A percentile compares a stretch with the other conserved stretches of the same genome.
phyloP scores from a whole-genome alignment of 371 early-diverging fungal genomes.

The Syncephalastrum racemosum region DNA sequence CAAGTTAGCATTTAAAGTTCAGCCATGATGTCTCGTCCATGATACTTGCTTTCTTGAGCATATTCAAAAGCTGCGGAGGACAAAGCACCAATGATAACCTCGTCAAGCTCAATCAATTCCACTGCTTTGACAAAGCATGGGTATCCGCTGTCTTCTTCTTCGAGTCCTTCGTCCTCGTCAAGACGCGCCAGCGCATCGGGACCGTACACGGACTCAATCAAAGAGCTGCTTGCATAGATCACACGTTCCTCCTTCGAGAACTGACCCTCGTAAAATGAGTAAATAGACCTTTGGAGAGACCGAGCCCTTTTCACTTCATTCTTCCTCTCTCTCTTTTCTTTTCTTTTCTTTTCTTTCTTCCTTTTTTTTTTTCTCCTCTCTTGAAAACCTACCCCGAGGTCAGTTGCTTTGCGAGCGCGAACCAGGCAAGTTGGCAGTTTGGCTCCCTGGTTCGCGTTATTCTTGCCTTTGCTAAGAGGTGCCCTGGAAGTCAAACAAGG shows the following conservation, averaged over 20 bases:
- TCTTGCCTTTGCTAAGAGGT: slow-evolving; percentile 6
- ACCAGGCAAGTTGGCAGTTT: slow-evolving; percentile 14
- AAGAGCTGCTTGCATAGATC: slow-evolving; percentile 22
- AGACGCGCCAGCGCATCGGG: slow-evolving; percentile 30
- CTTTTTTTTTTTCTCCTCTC: background rate
- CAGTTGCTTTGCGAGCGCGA: slow-evolving; percentile 11
- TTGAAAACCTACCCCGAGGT: background rate
- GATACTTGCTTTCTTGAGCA: slow-evolving; percentile 50
- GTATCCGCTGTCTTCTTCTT: slow-evolving; percentile 17
- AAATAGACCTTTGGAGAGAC: background rate
- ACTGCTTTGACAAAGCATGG: slow-evolving; percentile 37
- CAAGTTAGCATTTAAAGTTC: background rate
- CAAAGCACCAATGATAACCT: slow-evolving; percentile 65
- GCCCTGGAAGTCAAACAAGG: slow-evolving; percentile 13
- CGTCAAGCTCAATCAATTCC: slow-evolving; percentile 60
- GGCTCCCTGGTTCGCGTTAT: background rate
- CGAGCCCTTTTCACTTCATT: background rate
- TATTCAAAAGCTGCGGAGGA: slow-evolving; percentile 52
- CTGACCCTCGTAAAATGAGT: background rate
- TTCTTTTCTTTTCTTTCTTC: background rate
- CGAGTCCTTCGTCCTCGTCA: slow-evolving; percentile 32
- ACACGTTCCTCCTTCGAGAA: slow-evolving; percentile 6
- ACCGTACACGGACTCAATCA: slow-evolving; percentile 38
- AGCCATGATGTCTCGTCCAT: background rate
- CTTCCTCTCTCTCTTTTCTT: too few species aligned